Conservation (phyloP, 2,329 filamentous ascomycete genomes). For the Aspergillus puulaauensis region DNA sequence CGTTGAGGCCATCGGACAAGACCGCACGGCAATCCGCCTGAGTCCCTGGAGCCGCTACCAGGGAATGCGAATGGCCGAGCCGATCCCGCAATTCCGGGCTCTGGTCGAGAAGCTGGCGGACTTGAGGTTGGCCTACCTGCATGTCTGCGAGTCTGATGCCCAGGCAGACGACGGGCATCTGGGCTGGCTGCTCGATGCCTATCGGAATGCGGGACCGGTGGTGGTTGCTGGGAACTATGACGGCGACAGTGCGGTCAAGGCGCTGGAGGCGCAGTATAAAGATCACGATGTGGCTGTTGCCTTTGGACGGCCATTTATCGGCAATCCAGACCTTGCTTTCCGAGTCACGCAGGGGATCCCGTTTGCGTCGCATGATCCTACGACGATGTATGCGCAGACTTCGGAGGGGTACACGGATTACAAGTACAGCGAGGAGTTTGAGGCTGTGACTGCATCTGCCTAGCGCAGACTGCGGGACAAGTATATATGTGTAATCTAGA, state of each 20-base stretch:
- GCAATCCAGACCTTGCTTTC: conserved; percentile 44
- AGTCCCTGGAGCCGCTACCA: conserved; percentile 34
- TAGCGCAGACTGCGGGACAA: too few relatives aligned
- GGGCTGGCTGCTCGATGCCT: conserved; percentile 5
- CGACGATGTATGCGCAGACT: conserved; percentile 37
- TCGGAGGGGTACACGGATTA: conserved; percentile 36
- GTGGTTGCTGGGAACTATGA: conserved; percentile 14
- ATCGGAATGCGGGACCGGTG: conserved; percentile 1
- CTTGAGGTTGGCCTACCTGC: conserved; percentile 40
- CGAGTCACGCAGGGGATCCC: conserved; percentile 33
- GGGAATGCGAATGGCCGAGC: conserved; percentile 57
- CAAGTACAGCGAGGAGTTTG: conserved; percentile 17
- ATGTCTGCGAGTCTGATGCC: conserved; percentile 6
- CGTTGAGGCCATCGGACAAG: conserved; percentile 40
- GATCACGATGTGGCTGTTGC: conserved; percentile 25
- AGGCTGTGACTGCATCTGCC: too few relatives aligned
- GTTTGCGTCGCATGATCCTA: conserved; percentile 37
- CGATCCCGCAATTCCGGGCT: conserved; percentile 57
- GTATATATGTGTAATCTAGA: too few relatives aligned
- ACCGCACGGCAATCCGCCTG: conserved; percentile 43
- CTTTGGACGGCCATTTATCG: conserved; percentile 42
- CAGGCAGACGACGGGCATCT: conserved; percentile 4
- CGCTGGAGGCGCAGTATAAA: conserved; percentile 8
- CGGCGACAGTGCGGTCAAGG: background rate
- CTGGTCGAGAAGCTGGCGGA: background rate